These are phyloP conservation scores for Oidiodendron maius DNA, from an alignment of 495 filamentous ascomycete genomes.

Conservation along the genomic window DNA sequence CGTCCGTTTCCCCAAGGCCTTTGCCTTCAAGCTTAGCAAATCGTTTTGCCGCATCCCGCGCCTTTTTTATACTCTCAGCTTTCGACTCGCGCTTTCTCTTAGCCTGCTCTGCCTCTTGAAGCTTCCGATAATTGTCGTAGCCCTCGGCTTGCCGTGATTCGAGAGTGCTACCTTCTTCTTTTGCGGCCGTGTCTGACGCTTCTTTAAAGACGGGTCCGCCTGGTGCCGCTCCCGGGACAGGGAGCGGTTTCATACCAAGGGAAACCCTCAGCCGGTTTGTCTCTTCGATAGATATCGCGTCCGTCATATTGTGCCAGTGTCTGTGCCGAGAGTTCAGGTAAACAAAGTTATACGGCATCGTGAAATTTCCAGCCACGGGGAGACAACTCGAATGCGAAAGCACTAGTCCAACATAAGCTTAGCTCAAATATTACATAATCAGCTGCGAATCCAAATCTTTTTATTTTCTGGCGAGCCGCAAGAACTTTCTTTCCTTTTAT, in stretches of 20 bases:
- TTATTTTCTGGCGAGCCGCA: slow-evolving; percentile 5
- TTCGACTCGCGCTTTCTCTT: slow-evolving; percentile 74
- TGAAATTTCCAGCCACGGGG: no score
- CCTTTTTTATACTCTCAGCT: slow-evolving; percentile 76
- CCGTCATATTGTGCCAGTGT: slow-evolving; percentile 53
- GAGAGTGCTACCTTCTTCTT: slow-evolving; percentile 67
- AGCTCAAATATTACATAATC: no score
- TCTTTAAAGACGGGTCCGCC: slow-evolving; percentile 55
- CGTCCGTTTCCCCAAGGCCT: slow-evolving; percentile 69
- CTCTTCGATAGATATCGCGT: slow-evolving; percentile 84
- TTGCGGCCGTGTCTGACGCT: slow-evolving; percentile 42
- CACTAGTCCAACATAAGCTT: no score
- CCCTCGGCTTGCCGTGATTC: slow-evolving; percentile 73
- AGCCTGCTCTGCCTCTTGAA: slow-evolving; percentile 48
- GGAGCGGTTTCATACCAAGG: slow-evolving; percentile 85
- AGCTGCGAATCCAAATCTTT: neutral
- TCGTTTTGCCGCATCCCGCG: slow-evolving; percentile 73
- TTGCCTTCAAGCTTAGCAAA: slow-evolving; percentile 70
- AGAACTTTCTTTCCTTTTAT: slow-evolving; percentile 36
- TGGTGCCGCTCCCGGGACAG: slow-evolving; percentile 58
- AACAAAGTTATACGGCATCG: no score
- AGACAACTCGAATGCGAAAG: no score
- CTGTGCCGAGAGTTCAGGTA: no score
- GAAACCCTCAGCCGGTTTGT: slow-evolving; percentile 88
- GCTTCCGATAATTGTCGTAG: slow-evolving; percentile 55